Conservation (phyloP, 2,329 filamentous ascomycete genomes). For the Setomelanomma holmii region DNA sequence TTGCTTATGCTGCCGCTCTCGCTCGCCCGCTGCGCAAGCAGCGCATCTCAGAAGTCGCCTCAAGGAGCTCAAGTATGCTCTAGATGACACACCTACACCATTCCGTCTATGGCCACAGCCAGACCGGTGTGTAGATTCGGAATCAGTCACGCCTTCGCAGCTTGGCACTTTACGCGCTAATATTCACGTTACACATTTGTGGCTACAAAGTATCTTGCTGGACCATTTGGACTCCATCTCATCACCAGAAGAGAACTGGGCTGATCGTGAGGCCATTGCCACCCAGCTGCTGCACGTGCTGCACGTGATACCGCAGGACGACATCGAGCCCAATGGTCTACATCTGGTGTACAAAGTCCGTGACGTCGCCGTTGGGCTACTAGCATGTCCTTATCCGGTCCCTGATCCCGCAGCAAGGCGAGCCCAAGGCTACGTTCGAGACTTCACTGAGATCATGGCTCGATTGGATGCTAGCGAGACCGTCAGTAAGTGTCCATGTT, state of each 20-base stretch:
- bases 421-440: background rate
- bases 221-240: conserved; percentile 7
- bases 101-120: background rate
- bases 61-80: background rate
- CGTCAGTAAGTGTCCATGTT: no score
- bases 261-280: background rate
- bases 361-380: conserved; percentile 8
- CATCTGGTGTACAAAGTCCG: conserved; percentile 10
- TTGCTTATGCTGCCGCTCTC: conserved; percentile 2
- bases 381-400: conserved; percentile 3
- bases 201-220: conserved; percentile 9
- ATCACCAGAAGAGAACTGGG: conserved; percentile 1
- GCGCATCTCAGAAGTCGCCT: background rate
- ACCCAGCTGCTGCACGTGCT: background rate
- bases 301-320: background rate
- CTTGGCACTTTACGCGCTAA: conserved; percentile 6
- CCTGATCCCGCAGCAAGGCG: background rate
- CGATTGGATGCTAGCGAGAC: background rate
- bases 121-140: background rate
- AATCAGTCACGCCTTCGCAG: background rate
- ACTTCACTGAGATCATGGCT: background rate
- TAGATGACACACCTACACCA: background rate
- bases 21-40: background rate
- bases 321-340: conserved; percentile 2
- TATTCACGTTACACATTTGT: conserved; percentile 11